A percentile compares a stretch with the other conserved stretches of the same genome.
phyloP scores from a whole-genome alignment of 2,329 filamentous ascomycete genomes.

The Ampelomyces quisqualis region DNA sequence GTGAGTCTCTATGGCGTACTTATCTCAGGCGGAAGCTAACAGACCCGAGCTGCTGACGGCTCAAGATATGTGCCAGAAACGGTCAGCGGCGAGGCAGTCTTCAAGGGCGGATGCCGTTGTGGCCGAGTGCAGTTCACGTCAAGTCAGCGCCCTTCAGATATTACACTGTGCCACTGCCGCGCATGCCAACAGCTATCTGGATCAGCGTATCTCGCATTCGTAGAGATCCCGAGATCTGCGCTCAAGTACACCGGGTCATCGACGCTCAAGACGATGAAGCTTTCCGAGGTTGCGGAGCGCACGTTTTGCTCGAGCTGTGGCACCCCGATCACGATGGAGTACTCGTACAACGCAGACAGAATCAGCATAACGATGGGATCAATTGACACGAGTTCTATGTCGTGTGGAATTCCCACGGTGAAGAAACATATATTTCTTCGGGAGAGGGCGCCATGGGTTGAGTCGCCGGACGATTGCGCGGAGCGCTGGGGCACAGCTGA shows the following conservation, averaged over 20 bases:
- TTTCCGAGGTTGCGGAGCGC: conserved; percentile 47
- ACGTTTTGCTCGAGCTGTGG: conserved; percentile 52
- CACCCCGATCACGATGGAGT: conserved; percentile 49
- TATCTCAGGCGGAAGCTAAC: neutral
- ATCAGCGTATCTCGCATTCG: conserved; percentile 49
- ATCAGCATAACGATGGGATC: conserved; percentile 46
- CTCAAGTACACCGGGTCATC: conserved; percentile 40
- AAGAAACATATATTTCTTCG: conserved; percentile 49
- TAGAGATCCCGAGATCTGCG: conserved; percentile 36
- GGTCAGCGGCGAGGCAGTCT: conserved; percentile 16
- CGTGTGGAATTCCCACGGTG: conserved; percentile 31
- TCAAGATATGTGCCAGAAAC: conserved; percentile 20
- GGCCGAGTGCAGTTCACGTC: conserved; percentile 47
- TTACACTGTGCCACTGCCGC: conserved; percentile 52
- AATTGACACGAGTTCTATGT: conserved; percentile 46
- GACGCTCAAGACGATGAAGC: conserved; percentile 35
- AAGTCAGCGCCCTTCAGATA: conserved; percentile 36
- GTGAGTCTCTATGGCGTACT: conserved; percentile 16
- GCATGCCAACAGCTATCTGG: conserved; percentile 53
- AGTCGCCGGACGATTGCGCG: conserved; percentile 32
- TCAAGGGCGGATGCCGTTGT: conserved; percentile 50
- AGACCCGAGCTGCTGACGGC: conserved; percentile 27
- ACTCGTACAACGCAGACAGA: conserved; percentile 33
- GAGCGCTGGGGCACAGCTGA: conserved; percentile 25
- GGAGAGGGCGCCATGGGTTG: conserved; percentile 42